Evolutionary conservation across 768 basidiomycete species (phyloP), one percentile per base, ranked within the genome.

Genomic region (Leucocoprinus leucothites): DNA sequence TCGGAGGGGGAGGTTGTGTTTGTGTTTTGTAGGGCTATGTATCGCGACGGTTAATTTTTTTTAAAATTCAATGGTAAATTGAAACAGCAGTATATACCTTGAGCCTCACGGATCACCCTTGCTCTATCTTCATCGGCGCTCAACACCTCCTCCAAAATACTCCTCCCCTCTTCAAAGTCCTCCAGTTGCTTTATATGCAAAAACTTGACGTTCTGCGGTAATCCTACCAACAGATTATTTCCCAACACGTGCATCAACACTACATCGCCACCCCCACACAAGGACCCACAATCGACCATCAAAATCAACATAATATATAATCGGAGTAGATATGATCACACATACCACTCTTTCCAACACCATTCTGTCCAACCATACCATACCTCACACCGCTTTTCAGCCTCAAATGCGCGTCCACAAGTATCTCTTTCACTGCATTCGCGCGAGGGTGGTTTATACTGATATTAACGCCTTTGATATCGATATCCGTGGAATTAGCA

Each of bases 301-400:
- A n/a, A n/a, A n/a, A n/a, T n/a, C n/a, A n/a, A n/a, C n/a, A n/a
- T n/a, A n/a, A n/a, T n/a, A n/a, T n/a, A n/a, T n/a, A n/a, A n/a
- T n/a, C n/a, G n/a, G n/a, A n/a, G n/a, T n/a, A n/a, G n/a, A n/a
- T n/a, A n/a, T n/a, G n/a, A n/a, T n/a, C n/a, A n/a, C 25, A 57
- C 59, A 43, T 46, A 77, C 74, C 77, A 13, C 78, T 79, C 61
- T 83, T 83, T 9, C 81, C 82, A 16, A 74, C 71, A 2, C 82
- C 82, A 62, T 82, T 82, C 51, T 82, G 70, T 13, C 82, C 84
- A 6, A 83, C 70, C 51, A 87, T 71, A 25, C 74, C 79, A 65
- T 82, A 82, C 22, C 74, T 72, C 2, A 77, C 75, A 9, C 78
- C 74, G 24, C 69, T 68, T 48, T 81, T 79, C 13, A 87, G 64